A percentile compares a stretch with the other conserved stretches of the same genome.
Evolutionary conservation across 108 stramenopile genomes (phyloP).

Genomic region (Nitzschia sp.): DNA sequence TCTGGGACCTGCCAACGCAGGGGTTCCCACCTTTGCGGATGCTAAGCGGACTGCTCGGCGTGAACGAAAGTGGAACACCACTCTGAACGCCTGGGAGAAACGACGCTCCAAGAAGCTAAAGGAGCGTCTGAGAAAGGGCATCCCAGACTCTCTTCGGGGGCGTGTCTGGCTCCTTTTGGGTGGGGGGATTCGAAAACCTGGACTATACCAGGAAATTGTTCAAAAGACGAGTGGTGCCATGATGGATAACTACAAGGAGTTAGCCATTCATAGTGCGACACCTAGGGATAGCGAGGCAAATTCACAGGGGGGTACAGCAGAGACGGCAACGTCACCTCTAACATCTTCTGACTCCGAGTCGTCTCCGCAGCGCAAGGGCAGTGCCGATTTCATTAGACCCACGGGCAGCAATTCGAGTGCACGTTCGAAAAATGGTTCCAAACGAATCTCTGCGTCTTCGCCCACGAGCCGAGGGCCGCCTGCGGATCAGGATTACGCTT

Average conservation of each 20-base stretch:
- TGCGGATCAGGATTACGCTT: constrained; percentile 10
- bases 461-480: neutral
- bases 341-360: neutral
- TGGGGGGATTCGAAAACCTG: constrained; percentile 30
- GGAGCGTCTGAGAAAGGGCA: constrained; percentile 59
- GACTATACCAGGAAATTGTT: constrained; percentile 47
- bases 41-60: constrained; percentile 31
- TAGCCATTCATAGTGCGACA: neutral
- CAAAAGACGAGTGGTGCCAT: constrained; percentile 35
- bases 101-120: constrained; percentile 8
- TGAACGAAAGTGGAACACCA: constrained; percentile 58
- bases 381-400: neutral
- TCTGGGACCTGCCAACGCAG: too few species aligned
- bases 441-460: too few species aligned
- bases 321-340: neutral
- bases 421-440: neutral
- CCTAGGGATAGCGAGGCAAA: neutral
- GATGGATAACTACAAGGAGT: constrained; percentile 25
- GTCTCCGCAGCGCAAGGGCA: neutral
- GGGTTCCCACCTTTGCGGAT: constrained; percentile 27
- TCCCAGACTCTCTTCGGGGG: constrained; percentile 55
- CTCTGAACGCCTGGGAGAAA: constrained; percentile 47
- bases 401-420: neutral
- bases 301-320: neutral
- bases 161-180: constrained; percentile 42